Base-by-base conservation (phyloP, 495 filamentous ascomycete species). In the Saxispiralis lemnorum region DNA sequence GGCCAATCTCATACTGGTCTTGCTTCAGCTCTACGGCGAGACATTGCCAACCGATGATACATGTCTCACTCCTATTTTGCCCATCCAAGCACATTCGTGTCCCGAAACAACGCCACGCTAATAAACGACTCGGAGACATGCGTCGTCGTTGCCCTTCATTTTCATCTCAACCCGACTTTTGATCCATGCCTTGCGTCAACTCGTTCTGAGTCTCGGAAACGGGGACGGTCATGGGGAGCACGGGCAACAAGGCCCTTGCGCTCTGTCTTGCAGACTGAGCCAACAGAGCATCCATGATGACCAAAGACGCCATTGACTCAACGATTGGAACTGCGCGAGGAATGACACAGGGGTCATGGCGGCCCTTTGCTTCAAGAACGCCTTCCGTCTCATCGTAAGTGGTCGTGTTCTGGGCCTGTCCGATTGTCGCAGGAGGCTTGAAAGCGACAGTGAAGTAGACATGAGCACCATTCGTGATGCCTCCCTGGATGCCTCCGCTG, bases 401-500 rank as follows among this genome's bases (percentile, higher is more conserved):
- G 11, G 81, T 78, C 3, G 92, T 97, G 16, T 66, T 65, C 64
- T 97, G 89, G 18, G 83, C 83, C 64, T 88, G 82, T 30, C 85
- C 84, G 57, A 97, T 97, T 7, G 89, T 97, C 7, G 89, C 89
- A 7, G 89, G 75, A 1, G 88, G 81, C 66, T 97, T 97, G 76
- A 97, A 97, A 12, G 72, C 89, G 19, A 95, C 75, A 36, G 79
- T 78, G 74, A 97, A 96, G 70, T 88, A 96, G 63, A 97, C 84
- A 21, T 75, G 79, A 16, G 84, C 83, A 39, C 92, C 89, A 61
- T 97, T 97, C 40, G 80, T 81, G 60, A 97, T 97, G 46, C 89
- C 89, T 33, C 89, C 89, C 65, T 97, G 89, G 52, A 97, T 83
- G 51, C 89, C 89, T 17, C 89, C 92, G 2, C 81, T 89, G 69